Conservation (phyloP, 83 land plant species). For the Picea engelmannii region DNA sequence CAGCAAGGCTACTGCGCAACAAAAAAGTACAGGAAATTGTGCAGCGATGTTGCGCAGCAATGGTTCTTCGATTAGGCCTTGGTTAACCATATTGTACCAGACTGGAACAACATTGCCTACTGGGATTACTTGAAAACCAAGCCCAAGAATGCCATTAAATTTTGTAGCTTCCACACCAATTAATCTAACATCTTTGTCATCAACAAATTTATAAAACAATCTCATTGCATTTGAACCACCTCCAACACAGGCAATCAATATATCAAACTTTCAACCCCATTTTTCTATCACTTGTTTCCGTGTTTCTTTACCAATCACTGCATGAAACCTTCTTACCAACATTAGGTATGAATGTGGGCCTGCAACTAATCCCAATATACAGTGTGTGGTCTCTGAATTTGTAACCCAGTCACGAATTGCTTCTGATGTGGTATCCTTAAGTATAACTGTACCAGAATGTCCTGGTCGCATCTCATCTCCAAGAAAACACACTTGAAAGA, state of each 20-base stretch:
- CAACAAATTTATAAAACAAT: conserved; percentile 18
- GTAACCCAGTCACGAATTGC: conserved; percentile 19
- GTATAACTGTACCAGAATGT: conserved; percentile 2
- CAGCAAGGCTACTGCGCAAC: too few relatives aligned
- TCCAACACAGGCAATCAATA: conserved; percentile 24
- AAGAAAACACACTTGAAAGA: conserved; percentile 13
- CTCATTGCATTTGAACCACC: conserved; percentile 32
- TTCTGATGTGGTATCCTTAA: conserved; percentile 20
- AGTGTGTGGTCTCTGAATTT: conserved; percentile 10
- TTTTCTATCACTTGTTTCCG: conserved; percentile 18
- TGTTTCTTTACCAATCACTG: conserved; percentile 24
- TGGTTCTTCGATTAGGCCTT: too few relatives aligned
- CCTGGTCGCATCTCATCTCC: conserved; percentile 20
- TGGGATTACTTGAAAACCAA: too few relatives aligned
- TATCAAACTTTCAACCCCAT: conserved; percentile 23
- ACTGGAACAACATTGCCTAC: too few relatives aligned
- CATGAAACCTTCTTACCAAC: conserved; percentile 25
- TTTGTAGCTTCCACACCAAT: conserved; percentile 22
- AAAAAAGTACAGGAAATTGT: too few relatives aligned
- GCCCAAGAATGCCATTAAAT: too few relatives aligned
- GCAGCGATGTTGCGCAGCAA: too few relatives aligned
- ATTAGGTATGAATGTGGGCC: conserved; percentile 27
- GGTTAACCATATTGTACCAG: too few relatives aligned
- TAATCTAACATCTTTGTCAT: conserved; percentile 20
- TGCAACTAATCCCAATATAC: conserved; percentile 4